phyloP scores from a whole-genome alignment of 1,139 yeast species.

The Tardiomyces digboiensis region DNA sequence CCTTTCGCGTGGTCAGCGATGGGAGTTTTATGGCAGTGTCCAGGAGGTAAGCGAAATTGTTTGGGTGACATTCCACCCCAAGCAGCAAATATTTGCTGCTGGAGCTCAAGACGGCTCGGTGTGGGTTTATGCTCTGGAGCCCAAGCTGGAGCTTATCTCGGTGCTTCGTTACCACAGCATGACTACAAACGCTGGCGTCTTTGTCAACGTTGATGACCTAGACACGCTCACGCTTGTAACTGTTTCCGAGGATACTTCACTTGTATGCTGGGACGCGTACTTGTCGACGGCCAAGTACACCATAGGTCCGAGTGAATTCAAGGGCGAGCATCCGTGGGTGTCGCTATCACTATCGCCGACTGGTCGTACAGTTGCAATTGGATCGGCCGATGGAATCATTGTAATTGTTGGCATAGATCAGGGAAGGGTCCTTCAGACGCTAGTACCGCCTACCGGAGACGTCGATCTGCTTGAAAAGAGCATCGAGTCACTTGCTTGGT shows the following conservation, averaged over 20 bases:
- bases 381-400: slow-evolving; percentile 81
- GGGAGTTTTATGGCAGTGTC: slow-evolving; percentile 62
- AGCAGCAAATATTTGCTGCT: slow-evolving; percentile 65
- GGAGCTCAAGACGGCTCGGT: slow-evolving; percentile 93
- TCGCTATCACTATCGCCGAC: slow-evolving; percentile 48
- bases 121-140: slow-evolving; percentile 80
- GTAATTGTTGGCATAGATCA: slow-evolving; percentile 63
- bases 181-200: slow-evolving; percentile 65
- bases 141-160: slow-evolving; percentile 51
- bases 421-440: slow-evolving; percentile 59
- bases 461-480: slow-evolving; percentile 61
- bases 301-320: slow-evolving; percentile 56
- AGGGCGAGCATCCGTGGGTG: slow-evolving; percentile 82
- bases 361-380: slow-evolving; percentile 44
- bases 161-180: slow-evolving; percentile 72
- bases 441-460: slow-evolving; percentile 44
- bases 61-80: slow-evolving; percentile 78
- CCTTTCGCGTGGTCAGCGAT: slow-evolving; percentile 66
- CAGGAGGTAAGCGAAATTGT: slow-evolving; percentile 82
- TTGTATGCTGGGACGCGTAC: slow-evolving; percentile 86
- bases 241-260: slow-evolving; percentile 78
- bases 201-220: slow-evolving; percentile 51
- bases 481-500: slow-evolving; percentile 83
- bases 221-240: slow-evolving; percentile 61
- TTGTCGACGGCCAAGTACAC: slow-evolving; percentile 49